These are phyloP conservation scores for Neonectria faginata DNA, from an alignment of 2,329 filamentous ascomycete genomes.

Conservation along the genomic window DNA sequence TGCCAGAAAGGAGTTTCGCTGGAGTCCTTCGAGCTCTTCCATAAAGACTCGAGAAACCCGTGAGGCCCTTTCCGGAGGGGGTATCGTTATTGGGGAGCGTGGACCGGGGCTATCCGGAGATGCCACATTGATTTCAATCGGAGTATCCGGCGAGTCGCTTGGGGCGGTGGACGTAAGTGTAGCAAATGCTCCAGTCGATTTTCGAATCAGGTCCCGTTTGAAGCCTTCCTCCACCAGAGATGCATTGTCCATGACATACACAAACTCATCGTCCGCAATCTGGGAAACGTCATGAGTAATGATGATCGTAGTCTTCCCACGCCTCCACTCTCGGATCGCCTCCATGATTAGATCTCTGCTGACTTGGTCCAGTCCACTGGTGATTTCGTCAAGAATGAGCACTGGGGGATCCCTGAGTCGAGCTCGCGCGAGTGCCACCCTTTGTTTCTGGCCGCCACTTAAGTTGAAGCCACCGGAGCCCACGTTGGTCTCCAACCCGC, in stretches of 20 bases:
- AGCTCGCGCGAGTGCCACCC: slow-evolving; percentile 83
- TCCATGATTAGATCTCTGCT: slow-evolving; percentile 77
- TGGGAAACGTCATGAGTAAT: slow-evolving; percentile 91
- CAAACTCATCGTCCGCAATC: slow-evolving; percentile 77
- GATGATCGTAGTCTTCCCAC: slow-evolving; percentile 86
- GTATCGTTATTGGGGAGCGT: slow-evolving; percentile 19
- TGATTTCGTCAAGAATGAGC: slow-evolving; percentile 88
- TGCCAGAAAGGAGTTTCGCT: slow-evolving; percentile 25
- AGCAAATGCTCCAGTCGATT: slow-evolving; percentile 60
- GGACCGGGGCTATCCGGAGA: slow-evolving; percentile 29
- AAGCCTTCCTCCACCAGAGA: slow-evolving; percentile 76
- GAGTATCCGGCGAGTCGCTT: slow-evolving; percentile 11
- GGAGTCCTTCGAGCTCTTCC: slow-evolving; percentile 36
- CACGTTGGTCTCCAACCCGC: slow-evolving; percentile 78
- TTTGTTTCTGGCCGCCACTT: slow-evolving; percentile 87
- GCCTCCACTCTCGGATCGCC: slow-evolving; percentile 80
- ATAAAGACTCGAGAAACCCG: slow-evolving; percentile 37
- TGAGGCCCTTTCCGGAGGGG: slow-evolving; percentile 24
- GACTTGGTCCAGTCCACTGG: slow-evolving; percentile 83
- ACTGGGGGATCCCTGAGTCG: slow-evolving; percentile 81
- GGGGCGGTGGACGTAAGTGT: slow-evolving; percentile 48
- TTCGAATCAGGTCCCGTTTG: slow-evolving; percentile 64
- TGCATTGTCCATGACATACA: slow-evolving; percentile 82
- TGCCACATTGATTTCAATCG: slow-evolving; percentile 31
- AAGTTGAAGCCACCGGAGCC: slow-evolving; percentile 76